These are phyloP conservation scores for Plectosphaerella cucumerina DNA, from an alignment of 2,329 filamentous ascomycete genomes.

Conservation along the genomic window DNA sequence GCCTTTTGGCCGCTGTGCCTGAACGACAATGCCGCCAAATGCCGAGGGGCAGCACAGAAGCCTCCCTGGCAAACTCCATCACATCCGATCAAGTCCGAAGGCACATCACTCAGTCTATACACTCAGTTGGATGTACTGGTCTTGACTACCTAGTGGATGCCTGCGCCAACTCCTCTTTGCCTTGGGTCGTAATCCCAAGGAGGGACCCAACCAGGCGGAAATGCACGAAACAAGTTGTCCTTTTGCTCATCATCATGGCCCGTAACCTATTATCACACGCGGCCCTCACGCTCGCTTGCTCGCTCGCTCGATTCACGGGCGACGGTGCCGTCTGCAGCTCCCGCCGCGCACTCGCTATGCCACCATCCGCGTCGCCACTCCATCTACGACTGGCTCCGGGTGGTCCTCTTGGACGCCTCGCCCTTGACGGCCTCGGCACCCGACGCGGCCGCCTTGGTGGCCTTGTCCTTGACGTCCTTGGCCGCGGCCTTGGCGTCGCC, in stretches of 20 bases:
- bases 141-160: slow-evolving; percentile 1
- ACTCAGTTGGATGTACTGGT: not conserved
- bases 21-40: slow-evolving; percentile 11
- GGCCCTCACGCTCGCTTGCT: not conserved
- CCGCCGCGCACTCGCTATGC: not conserved
- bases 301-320: not conserved
- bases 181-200: not conserved
- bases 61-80: too few relatives aligned
- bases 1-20: not conserved
- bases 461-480: slow-evolving; percentile 73
- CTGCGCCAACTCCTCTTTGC: not conserved
- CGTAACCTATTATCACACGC: not conserved
- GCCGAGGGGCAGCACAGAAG: slow-evolving; percentile 11
- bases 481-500: slow-evolving; percentile 64
- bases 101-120: too few relatives aligned
- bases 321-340: not conserved
- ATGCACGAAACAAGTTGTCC: slow-evolving; percentile 1
- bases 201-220: slow-evolving; percentile 2
- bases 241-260: slow-evolving; percentile 1
- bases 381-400: slow-evolving; percentile 50
- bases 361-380: slow-evolving; percentile 3
- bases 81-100: not conserved
- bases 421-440: slow-evolving; percentile 72
- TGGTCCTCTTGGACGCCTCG: slow-evolving; percentile 60
- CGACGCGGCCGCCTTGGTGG: slow-evolving; percentile 50